These are phyloP conservation scores for Orbilia ellipsospora DNA, from an alignment of 2,329 filamentous ascomycete species.

Conservation along the genomic window DNA sequence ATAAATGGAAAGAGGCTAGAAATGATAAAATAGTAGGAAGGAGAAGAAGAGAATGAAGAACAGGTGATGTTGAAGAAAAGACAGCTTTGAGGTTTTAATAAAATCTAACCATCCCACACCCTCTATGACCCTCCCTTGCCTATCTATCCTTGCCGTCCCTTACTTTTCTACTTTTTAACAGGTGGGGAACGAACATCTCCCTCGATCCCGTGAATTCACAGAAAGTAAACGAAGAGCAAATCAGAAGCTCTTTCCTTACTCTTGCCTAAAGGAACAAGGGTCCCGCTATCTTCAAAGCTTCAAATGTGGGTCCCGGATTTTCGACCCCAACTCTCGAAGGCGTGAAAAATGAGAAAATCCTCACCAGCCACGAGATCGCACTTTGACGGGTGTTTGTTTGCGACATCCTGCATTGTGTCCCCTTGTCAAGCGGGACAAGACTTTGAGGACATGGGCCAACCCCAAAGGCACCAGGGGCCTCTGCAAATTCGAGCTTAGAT, in stretches of 20 bases:
- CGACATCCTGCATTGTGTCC: slow-evolving; percentile 41
- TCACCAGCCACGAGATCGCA: slow-evolving; percentile 51
- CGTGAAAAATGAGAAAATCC: background rate
- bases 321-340: slow-evolving; percentile 7
- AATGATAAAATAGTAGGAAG: background rate
- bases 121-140: background rate
- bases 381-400: slow-evolving; percentile 32
- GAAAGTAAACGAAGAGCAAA: background rate
- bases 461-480: background rate
- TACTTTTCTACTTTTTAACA: background rate
- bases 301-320: slow-evolving; percentile 22
- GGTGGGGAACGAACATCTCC: too few species aligned
- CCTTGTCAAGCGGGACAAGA: background rate
- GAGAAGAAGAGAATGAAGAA: background rate
- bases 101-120: background rate
- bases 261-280: slow-evolving; percentile 40
- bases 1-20: slow-evolving; percentile 2
- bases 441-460: background rate
- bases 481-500: too few species aligned
- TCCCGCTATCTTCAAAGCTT: slow-evolving; percentile 9
- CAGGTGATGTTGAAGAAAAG: too few species aligned
- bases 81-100: slow-evolving; percentile 11
- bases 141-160: background rate
- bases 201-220: too few species aligned
- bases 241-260: slow-evolving; percentile 28